phyloP scores from a whole-genome alignment of 768 basidiomycete species.

The Lentinus brumalis region DNA sequence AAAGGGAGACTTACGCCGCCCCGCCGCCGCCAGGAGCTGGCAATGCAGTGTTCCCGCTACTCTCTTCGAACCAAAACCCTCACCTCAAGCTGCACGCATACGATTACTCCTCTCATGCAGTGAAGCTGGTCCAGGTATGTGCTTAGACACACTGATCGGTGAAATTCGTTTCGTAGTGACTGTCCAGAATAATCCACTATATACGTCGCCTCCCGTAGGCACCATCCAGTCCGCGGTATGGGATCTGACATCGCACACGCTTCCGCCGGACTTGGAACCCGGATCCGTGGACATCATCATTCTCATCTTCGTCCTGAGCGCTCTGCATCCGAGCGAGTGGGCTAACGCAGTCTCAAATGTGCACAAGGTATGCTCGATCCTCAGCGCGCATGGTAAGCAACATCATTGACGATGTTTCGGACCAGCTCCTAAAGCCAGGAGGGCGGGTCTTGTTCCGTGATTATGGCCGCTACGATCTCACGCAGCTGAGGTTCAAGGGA shows the following conservation, averaged over 20 bases:
- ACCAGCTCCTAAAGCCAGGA: constrained; percentile 86
- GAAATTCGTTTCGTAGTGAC: not conserved
- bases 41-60: constrained; percentile 90
- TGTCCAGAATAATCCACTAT: constrained; percentile 57
- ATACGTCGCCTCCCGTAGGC: constrained; percentile 65
- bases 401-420: not conserved
- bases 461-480: constrained; percentile 93
- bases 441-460: constrained; percentile 87
- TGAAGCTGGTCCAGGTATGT: constrained; percentile 84
- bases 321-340: constrained; percentile 95
- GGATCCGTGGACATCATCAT: constrained; percentile 84
- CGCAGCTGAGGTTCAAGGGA: constrained; percentile 90
- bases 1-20: not conserved
- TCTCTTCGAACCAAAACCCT: constrained; percentile 83
- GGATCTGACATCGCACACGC: constrained; percentile 75
- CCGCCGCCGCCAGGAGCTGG: constrained; percentile 69
- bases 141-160: no score
- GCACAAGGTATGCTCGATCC: constrained; percentile 50
- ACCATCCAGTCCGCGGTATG: constrained; percentile 81
- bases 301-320: constrained; percentile 93
- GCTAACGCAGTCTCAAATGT: constrained; percentile 77
- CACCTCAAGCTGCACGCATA: constrained; percentile 74
- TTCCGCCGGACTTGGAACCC: constrained; percentile 66
- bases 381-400: not conserved
- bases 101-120: constrained; percentile 88